A percentile compares a stretch with the other conserved stretches of the same genome.
Conservation (phyloP, 768 basidiomycete species). For the Ephemerocybe angulata region DNA sequence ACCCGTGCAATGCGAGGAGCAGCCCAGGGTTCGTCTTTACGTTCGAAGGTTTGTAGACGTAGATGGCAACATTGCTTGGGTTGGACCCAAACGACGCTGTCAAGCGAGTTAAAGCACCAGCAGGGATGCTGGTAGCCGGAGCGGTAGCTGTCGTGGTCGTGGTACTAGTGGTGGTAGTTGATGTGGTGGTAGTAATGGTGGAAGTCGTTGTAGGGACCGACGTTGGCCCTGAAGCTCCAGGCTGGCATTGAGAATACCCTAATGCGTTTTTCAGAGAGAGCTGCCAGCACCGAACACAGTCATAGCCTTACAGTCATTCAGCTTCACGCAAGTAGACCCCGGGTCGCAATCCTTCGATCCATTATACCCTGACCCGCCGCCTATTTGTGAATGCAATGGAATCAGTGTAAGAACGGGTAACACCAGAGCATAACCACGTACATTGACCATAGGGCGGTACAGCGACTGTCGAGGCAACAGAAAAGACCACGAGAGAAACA, state of each 20-base stretch:
- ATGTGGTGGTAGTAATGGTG: slow-evolving; percentile 1
- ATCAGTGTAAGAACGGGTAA: background rate
- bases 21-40: slow-evolving; percentile 12
- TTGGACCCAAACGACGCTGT: slow-evolving; percentile 8
- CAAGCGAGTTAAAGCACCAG: slow-evolving; percentile 10
- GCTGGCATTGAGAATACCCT: slow-evolving; percentile 16
- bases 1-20: slow-evolving; percentile 14
- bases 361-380: slow-evolving; percentile 11
- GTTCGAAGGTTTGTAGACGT: slow-evolving; percentile 13
- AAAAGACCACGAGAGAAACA: background rate
- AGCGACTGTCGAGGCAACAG: background rate
- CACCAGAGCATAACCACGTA: background rate
- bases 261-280: background rate
- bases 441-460: slow-evolving; percentile 11
- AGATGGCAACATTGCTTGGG: slow-evolving; percentile 12
- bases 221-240: background rate
- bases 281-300: background rate
- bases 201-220: background rate
- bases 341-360: slow-evolving; percentile 12
- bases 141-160: slow-evolving; percentile 4
- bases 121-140: slow-evolving; percentile 10
- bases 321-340: slow-evolving; percentile 5
- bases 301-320: slow-evolving; percentile 11
- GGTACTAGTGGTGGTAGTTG: background rate
- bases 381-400: slow-evolving; percentile 1